Conservation (phyloP, 2,329 filamentous ascomycete genomes). For the Fusarium tjaetaba region DNA sequence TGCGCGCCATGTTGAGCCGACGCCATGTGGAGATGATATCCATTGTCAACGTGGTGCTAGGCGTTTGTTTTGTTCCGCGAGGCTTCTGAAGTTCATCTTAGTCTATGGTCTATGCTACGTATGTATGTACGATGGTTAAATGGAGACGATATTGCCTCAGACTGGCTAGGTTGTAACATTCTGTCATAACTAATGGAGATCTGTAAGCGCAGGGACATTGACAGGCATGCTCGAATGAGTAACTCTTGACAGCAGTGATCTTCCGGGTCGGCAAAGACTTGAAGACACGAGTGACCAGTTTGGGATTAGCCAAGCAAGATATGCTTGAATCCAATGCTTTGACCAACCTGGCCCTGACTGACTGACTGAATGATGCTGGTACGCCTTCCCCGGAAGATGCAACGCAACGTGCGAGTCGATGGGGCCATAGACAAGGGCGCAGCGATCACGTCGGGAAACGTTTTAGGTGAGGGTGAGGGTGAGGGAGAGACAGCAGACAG, state of each 20-base stretch:
- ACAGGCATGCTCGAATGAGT: slow-evolving; percentile 29
- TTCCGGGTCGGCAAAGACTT: slow-evolving; percentile 17
- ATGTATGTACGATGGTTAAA: slow-evolving; percentile 6
- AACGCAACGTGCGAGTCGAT: slow-evolving; percentile 1
- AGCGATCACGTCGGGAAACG: slow-evolving; percentile 25
- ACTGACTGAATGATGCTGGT: slow-evolving; percentile 6
- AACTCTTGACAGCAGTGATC: slow-evolving; percentile 43
- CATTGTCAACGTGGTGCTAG: slow-evolving; percentile 5
- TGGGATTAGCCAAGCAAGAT: slow-evolving; percentile 27
- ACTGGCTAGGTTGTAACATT: not conserved
- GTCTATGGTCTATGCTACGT: not conserved
- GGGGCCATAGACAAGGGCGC: slow-evolving; percentile 24
- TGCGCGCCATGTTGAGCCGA: slow-evolving; percentile 39
- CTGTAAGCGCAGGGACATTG: slow-evolving; percentile 29
- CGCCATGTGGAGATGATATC: slow-evolving; percentile 38
- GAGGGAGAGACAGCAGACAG: not conserved
- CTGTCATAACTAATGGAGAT: slow-evolving; percentile 8
- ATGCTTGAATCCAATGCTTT: not conserved
- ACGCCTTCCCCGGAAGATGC: slow-evolving; percentile 36
- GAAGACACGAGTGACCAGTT: slow-evolving; percentile 38
- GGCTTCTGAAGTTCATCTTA: slow-evolving; percentile 29
- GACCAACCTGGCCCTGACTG: not conserved
- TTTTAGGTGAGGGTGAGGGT: not conserved
- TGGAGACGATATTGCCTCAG: slow-evolving; percentile 18
- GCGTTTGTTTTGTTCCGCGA: slow-evolving; percentile 31